Percentiles rank a stretch among this genome's conserved stretches.
phyloP scores from a whole-genome alignment of 176 grass and related monocot genomes.

The Oryza longistaminata region DNA sequence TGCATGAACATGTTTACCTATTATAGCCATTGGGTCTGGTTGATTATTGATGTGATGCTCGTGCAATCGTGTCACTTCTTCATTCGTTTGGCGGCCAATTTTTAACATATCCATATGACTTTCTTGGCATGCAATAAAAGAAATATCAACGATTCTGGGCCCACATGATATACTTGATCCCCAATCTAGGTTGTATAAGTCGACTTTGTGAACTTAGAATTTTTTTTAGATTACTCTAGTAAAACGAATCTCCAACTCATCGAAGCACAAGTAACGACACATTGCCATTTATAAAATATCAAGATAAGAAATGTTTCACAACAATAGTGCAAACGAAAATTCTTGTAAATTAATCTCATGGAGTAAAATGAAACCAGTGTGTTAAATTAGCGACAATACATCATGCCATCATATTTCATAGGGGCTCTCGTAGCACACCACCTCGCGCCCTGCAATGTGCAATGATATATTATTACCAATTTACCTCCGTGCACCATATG shows the following conservation, averaged over 20 bases:
- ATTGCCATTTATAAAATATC: neutral
- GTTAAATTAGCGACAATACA: neutral
- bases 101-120: neutral
- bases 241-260: neutral
- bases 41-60: neutral
- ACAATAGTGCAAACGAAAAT: neutral
- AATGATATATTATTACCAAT: no score
- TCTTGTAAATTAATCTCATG: neutral
- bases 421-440: constrained; percentile 58
- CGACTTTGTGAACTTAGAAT: neutral
- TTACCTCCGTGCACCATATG: no score
- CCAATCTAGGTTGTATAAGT: neutral
- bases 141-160: neutral
- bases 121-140: constrained; percentile 9
- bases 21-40: neutral
- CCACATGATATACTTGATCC: neutral
- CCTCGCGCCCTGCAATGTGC: constrained; percentile 36
- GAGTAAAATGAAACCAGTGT: neutral
- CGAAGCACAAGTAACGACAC: neutral
- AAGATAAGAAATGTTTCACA: neutral
- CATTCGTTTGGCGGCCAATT: neutral
- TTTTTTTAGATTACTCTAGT: neutral
- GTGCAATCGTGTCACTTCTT: neutral
- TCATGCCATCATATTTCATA: neutral
- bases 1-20: no score